Evolutionary conservation across 768 basidiomycete species (phyloP).

Genomic region (Rhizopogon roseolus): DNA sequence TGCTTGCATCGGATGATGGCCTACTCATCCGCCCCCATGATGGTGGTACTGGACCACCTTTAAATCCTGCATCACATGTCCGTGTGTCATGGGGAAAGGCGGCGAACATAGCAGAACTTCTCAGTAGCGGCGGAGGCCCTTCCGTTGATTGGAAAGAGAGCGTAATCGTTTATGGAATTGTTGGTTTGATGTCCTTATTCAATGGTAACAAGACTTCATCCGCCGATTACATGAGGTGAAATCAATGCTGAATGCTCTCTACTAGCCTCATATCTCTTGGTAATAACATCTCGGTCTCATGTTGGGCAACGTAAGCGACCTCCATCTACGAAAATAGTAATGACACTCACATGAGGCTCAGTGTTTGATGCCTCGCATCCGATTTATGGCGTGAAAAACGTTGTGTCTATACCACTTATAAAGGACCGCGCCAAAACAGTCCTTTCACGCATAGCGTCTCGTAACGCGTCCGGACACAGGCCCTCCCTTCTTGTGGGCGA

Average conservation of each 20-base stretch:
- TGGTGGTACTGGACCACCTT: conserved; percentile 16
- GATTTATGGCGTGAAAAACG: conserved; percentile 65
- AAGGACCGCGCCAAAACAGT: conserved; percentile 55
- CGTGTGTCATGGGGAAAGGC: conserved; percentile 59
- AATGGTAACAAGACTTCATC: conserved; percentile 41
- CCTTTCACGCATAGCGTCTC: conserved; percentile 48
- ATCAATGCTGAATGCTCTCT: background rate
- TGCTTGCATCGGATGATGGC: conserved; percentile 55
- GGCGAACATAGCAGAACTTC: conserved; percentile 48
- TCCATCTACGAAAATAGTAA: background rate
- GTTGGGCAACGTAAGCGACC: conserved; percentile 58
- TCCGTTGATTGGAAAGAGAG: conserved; percentile 49
- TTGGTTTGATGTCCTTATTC: conserved; percentile 70
- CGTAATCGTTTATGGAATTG: conserved; percentile 68
- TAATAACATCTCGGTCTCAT: conserved; percentile 58
- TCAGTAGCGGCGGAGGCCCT: conserved; percentile 25
- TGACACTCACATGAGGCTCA: conserved; percentile 20
- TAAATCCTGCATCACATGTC: conserved; percentile 34
- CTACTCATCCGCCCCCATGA: conserved; percentile 65
- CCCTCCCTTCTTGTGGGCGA: conserved; percentile 38
- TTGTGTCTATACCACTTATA: conserved; percentile 67
- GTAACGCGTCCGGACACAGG: conserved; percentile 39
- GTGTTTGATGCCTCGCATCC: conserved; percentile 60
- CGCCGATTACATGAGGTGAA: background rate
- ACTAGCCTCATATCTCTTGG: conserved; percentile 71